These are phyloP conservation scores for Lentinula sp. DNA, from an alignment of 768 basidiomycete genomes.

Conservation along the genomic window DNA sequence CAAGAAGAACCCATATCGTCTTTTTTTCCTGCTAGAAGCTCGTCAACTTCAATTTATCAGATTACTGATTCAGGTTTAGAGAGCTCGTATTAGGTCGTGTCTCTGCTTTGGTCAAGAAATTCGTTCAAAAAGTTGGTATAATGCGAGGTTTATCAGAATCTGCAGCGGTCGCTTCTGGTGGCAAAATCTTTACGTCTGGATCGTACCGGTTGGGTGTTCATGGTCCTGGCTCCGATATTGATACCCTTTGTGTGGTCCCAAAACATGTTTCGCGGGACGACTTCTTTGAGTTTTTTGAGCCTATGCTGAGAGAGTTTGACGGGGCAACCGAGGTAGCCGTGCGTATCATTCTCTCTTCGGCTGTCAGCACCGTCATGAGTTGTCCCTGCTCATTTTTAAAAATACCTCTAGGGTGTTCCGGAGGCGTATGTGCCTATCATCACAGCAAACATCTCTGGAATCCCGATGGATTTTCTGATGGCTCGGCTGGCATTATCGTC, in stretches of 20 bases:
- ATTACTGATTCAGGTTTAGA: conserved; percentile 36
- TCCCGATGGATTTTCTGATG: conserved; percentile 93
- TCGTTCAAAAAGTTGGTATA: conserved; percentile 80
- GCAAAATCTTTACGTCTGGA: conserved; percentile 98
- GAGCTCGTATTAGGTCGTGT: conserved; percentile 91
- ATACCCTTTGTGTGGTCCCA: conserved; percentile 96
- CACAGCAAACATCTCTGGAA: conserved; percentile 84
- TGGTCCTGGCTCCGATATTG: conserved; percentile 93
- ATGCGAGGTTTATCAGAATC: conserved; percentile 80
- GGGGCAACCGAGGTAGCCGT: conserved; percentile 89
- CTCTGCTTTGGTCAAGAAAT: conserved; percentile 85
- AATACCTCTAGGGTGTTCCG: conserved; percentile 70
- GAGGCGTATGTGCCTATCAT: conserved; percentile 97
- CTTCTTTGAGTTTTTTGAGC: conserved; percentile 89
- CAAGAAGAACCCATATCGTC: no score
- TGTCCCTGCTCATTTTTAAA: background rate
- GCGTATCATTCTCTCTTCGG: conserved; percentile 25
- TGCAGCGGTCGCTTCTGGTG: conserved; percentile 85
- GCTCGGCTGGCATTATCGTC: conserved; percentile 80
- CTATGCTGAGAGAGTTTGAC: conserved; percentile 78
- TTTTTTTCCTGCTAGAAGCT: no score
- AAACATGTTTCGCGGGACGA: conserved; percentile 94
- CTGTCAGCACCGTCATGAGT: background rate
- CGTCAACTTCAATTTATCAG: background rate
- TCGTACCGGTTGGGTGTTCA: conserved; percentile 98